Evolutionary conservation across 2,329 filamentous ascomycete species (phyloP).

Genomic region (Curvularia sp.): DNA sequence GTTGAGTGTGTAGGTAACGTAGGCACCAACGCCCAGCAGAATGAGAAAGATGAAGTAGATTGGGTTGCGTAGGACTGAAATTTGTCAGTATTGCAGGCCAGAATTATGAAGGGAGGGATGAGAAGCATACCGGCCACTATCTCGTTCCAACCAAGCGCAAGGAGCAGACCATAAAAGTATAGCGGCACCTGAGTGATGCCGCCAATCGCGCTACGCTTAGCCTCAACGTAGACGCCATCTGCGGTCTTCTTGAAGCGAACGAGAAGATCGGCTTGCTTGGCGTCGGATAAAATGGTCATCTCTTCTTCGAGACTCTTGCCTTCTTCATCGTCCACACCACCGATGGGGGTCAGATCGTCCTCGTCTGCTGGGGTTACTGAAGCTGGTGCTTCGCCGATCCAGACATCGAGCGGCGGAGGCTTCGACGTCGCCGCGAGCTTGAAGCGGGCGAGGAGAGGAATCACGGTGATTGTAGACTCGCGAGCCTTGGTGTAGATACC

Average conservation of each 20-base stretch:
- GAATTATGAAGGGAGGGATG: not conserved
- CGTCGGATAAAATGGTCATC: constrained; percentile 90
- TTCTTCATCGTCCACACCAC: constrained; percentile 92
- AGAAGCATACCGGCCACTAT: constrained; percentile 82
- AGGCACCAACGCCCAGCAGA: constrained; percentile 76
- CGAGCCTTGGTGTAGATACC: constrained; percentile 90
- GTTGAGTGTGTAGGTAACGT: constrained; percentile 92
- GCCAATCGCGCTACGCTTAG: constrained; percentile 94
- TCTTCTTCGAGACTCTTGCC: constrained; percentile 95
- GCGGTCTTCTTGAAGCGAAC: constrained; percentile 98
- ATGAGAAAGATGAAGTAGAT: constrained; percentile 90
- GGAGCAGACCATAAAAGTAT: constrained; percentile 89
- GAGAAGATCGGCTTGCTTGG: constrained; percentile 88
- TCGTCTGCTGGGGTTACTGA: constrained; percentile 83
- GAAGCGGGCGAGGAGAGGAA: constrained; percentile 88
- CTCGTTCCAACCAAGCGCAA: constrained; percentile 98
- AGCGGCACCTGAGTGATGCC: constrained; percentile 92
- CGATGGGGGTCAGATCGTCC: constrained; percentile 86
- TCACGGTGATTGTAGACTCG: constrained; percentile 88
- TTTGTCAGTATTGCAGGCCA: constrained; percentile 21
- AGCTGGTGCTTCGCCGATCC: constrained; percentile 79
- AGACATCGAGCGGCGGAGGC: constrained; percentile 81
- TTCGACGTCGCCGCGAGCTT: constrained; percentile 75
- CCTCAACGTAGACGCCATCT: constrained; percentile 96
- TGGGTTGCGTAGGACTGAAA: constrained; percentile 86